Percentiles rank a stretch among this genome's conserved stretches.
Conservation (phyloP, 2,329 filamentous ascomycete species). For the Zasmidium angulare region DNA sequence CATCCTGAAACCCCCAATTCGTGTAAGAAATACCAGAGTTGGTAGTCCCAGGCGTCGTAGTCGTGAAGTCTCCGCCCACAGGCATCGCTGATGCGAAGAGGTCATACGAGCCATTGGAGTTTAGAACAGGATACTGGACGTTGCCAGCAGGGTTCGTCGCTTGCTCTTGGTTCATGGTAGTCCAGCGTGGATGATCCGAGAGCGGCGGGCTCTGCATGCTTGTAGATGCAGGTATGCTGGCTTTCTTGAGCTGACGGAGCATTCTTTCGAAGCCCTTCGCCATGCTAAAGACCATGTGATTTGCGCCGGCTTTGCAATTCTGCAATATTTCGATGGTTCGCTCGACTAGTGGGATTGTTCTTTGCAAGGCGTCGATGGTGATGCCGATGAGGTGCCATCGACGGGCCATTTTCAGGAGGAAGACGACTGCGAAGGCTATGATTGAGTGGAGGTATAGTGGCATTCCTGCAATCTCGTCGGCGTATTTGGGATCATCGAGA, state of each 20-base stretch:
- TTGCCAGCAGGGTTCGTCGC: background rate
- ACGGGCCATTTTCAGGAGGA: conserved; percentile 13
- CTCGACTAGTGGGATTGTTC: conserved; percentile 15
- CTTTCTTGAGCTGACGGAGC: conserved; percentile 11
- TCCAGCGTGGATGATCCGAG: background rate
- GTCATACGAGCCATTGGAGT: background rate
- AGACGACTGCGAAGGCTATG: conserved; percentile 18
- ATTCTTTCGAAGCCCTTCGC: conserved; percentile 18
- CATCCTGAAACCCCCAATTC: conserved; percentile 14
- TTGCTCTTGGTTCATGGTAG: background rate
- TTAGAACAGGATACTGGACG: background rate
- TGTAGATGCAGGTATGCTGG: background rate
- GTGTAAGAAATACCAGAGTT: conserved; percentile 1
- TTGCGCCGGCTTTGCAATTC: conserved; percentile 15
- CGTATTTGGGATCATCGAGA: conserved; percentile 5
- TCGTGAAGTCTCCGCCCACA: background rate
- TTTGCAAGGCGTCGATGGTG: conserved; percentile 9
- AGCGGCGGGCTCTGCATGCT: background rate
- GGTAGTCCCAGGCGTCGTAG: background rate
- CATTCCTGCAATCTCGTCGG: conserved; percentile 11
- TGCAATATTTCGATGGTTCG: conserved; percentile 9
- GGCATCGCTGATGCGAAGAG: background rate
- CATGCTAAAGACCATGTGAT: conserved; percentile 21
- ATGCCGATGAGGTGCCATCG: conserved; percentile 14
- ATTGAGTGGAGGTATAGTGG: conserved; percentile 18